Evolutionary conservation across 2,329 filamentous ascomycete species (phyloP), one percentile per base, ranked within the genome.

Genomic region (Akanthomyces uredinophilus): DNA sequence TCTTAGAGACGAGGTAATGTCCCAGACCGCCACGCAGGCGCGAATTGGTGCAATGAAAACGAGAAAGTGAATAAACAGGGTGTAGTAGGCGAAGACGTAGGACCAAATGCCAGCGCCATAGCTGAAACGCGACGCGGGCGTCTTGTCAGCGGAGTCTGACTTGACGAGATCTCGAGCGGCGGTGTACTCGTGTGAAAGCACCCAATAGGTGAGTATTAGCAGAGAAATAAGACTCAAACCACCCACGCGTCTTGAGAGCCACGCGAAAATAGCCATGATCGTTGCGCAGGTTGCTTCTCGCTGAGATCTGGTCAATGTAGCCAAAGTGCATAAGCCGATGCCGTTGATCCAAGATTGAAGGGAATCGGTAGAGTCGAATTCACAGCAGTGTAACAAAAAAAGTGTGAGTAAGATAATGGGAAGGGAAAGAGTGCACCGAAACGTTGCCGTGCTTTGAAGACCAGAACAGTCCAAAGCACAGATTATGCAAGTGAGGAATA

Each of bases 11-110:
- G 74, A 73, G 18, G 83, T 85, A 60, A 88, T 78, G 68, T 81
- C 81, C 77, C 81, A 82, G 56, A 87, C 79, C 18, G 85, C 81
- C 77, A 80, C 88, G 73, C 81, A 85, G 27, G 85, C 83, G 63
- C 87, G 82, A 6, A 87, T 69, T 24, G 86, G 85, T 67, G 90
- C 90, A 37, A 81, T 71, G 65, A 84, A 83, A 67, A 88, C 86
- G 60, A 89, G 76, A 60, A 85, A 62, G 71, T 91, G 88, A 61
- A 90, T 82, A 39, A 88, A 70, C 20, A 90, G 76, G 58, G 83
- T 85, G 73, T 90, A 91, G 68, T 84, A 86, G 55, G 86, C 80
- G 68, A 87, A 88, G 35, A 84, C 37, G 54, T 78, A 71, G 16
- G 82, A 83, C 77, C 77, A 83, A 53, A 79, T 69, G 37, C 82